phyloP scores from a whole-genome alignment of 2,329 filamentous ascomycete genomes.

The Exserohilum rostratum region DNA sequence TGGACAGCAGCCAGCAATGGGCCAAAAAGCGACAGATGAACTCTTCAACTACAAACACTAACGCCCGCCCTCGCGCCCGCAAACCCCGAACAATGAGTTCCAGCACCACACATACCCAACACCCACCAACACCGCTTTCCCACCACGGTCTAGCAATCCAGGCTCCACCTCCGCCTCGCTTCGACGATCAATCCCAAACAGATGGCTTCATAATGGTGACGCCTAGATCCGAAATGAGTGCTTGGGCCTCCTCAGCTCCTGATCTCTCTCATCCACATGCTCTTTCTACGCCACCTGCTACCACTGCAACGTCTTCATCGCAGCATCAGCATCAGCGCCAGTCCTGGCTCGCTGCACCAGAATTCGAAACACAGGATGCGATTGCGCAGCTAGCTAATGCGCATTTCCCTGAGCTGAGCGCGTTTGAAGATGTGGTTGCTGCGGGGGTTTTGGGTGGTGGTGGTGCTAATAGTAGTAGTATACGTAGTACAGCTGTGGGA shows the following conservation, averaged over 20 bases:
- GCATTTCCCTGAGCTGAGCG: slow-evolving; percentile 42
- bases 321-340: not conserved
- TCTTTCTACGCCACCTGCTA: slow-evolving; percentile 16
- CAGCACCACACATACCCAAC: not conserved
- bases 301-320: not conserved
- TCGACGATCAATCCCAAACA: slow-evolving; percentile 13
- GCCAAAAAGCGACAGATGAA: slow-evolving; percentile 38
- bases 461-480: not conserved
- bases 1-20: slow-evolving; percentile 1
- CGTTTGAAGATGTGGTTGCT: slow-evolving; percentile 12
- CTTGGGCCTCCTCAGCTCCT: slow-evolving; percentile 26
- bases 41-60: not conserved
- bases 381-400: slow-evolving; percentile 37
- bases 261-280: slow-evolving; percentile 18
- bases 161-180: slow-evolving; percentile 17
- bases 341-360: slow-evolving; percentile 35
- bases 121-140: slow-evolving; percentile 18
- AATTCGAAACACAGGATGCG: slow-evolving; percentile 29
- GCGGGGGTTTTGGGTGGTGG: not conserved
- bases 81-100: slow-evolving; percentile 9
- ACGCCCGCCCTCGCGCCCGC: slow-evolving; percentile 18
- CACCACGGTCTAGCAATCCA: slow-evolving; percentile 17
- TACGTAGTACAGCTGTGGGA: not conserved
- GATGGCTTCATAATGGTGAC: slow-evolving; percentile 42
- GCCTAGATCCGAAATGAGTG: slow-evolving; percentile 32